These are phyloP conservation scores for Gaeumannomyces sp. DNA, from an alignment of 2,329 filamentous ascomycete species.

Conservation along the genomic window DNA sequence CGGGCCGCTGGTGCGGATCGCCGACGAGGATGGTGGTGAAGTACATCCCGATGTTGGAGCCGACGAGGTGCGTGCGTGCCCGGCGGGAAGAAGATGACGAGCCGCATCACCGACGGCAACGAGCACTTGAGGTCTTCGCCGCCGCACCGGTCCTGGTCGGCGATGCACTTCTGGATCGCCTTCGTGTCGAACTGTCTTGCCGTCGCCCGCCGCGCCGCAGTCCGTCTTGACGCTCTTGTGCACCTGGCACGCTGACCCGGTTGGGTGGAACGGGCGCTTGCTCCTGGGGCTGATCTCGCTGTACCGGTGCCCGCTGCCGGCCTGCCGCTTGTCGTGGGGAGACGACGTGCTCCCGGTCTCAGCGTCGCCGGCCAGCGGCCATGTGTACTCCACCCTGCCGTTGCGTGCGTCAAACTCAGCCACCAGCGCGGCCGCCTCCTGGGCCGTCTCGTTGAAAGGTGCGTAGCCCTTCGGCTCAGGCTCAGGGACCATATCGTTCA, in stretches of 20 bases:
- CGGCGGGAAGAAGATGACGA: background rate
- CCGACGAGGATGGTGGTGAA: conserved; percentile 4
- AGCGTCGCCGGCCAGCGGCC: background rate
- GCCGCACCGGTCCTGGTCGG: background rate
- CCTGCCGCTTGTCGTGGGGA: background rate
- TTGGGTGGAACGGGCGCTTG: too few relatives aligned
- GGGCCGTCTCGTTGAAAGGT: background rate
- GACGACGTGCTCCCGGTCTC: background rate
- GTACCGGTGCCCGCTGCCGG: too few relatives aligned
- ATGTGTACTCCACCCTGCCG: background rate
- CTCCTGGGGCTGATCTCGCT: too few relatives aligned
- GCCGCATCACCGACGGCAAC: background rate
- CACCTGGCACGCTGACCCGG: too few relatives aligned
- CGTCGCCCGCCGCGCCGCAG: background rate
- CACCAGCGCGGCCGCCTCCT: background rate
- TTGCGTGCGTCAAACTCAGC: background rate
- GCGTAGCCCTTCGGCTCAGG: background rate
- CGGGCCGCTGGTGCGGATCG: background rate
- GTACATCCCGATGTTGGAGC: background rate
- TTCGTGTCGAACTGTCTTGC: background rate
- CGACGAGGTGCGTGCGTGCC: background rate
- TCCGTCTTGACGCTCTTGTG: background rate
- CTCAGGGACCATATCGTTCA: background rate
- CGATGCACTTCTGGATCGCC: background rate
- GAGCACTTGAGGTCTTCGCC: background rate